Percentiles rank a stretch among this genome's conserved stretches.
phyloP scores from a whole-genome alignment of 2,329 filamentous ascomycete species.

The Mariannaea sp. region DNA sequence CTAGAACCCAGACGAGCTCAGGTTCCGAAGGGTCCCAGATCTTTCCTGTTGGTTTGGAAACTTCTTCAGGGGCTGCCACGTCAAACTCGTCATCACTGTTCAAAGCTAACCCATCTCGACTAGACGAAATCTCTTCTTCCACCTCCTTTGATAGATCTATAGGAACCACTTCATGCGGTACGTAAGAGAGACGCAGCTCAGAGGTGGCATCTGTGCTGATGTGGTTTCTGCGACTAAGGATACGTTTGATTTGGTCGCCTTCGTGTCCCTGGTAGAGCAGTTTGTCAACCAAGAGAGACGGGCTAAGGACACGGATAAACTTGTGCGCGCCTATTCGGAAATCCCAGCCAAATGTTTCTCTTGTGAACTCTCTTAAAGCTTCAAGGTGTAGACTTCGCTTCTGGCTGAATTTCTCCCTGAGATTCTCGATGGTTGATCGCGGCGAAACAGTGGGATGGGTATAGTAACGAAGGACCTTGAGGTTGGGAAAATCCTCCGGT shows the following conservation, averaged over 20 bases:
- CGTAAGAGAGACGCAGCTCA: constrained; percentile 79
- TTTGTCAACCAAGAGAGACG: constrained; percentile 71
- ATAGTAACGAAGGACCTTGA: constrained; percentile 82
- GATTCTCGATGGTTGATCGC: constrained; percentile 49
- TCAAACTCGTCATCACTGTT: constrained; percentile 69
- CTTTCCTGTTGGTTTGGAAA: constrained; percentile 17
- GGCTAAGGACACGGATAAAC: constrained; percentile 79
- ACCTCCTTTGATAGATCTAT: constrained; percentile 76
- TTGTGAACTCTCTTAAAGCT: constrained; percentile 73
- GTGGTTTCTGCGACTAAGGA: constrained; percentile 72
- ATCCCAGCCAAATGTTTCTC: constrained; percentile 85
- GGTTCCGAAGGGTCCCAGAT: constrained; percentile 21
- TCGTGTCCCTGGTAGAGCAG: constrained; percentile 41
- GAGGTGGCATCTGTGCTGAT: constrained; percentile 73
- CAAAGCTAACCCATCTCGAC: constrained; percentile 61
- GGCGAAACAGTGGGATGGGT: constrained; percentile 83
- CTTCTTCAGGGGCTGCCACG: constrained; percentile 42
- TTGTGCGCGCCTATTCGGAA: constrained; percentile 80
- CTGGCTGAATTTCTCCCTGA: constrained; percentile 35
- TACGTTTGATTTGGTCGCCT: constrained; percentile 63
- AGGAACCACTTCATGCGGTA: constrained; percentile 76
- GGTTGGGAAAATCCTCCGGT: constrained; percentile 79
- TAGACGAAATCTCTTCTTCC: constrained; percentile 60
- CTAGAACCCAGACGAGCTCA: constrained; percentile 46
- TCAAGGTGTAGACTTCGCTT: constrained; percentile 38